Percentiles rank a stretch among this genome's conserved stretches.
Conservation (phyloP, 768 basidiomycete genomes). For the Suillus variegatus region DNA sequence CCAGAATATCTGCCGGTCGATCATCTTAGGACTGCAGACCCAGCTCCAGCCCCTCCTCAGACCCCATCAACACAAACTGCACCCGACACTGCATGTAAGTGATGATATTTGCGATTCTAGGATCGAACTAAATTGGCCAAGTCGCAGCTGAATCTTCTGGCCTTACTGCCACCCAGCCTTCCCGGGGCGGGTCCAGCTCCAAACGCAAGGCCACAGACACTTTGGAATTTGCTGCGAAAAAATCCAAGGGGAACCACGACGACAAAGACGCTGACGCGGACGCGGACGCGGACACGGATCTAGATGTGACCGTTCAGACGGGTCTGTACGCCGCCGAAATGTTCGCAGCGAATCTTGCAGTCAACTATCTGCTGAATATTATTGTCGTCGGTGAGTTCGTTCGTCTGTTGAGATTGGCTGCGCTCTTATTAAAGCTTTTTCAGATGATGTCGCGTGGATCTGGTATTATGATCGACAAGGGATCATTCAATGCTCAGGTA, state of each 20-base stretch:
- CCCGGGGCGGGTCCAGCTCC: neutral
- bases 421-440: neutral
- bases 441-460: constrained; percentile 3
- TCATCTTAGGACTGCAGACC: neutral
- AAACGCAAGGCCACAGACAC: neutral
- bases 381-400: neutral
- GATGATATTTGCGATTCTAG: neutral
- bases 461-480: constrained; percentile 4
- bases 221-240: neutral
- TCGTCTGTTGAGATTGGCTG: neutral
- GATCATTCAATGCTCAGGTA: neutral
- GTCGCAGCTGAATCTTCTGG: neutral
- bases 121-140: neutral
- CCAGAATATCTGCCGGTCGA: neutral
- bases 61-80: neutral
- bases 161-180: neutral
- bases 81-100: neutral
- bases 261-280: too few relatives aligned
- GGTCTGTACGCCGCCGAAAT: neutral
- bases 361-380: neutral
- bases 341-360: neutral
- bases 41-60: neutral
- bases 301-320: neutral
- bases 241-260: neutral
- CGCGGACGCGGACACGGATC: neutral